A percentile compares a stretch with the other conserved stretches of the same genome.
These are phyloP conservation scores for Raddia distichophylla DNA, from an alignment of 176 grass and related monocot species.

Conservation along the genomic window DNA sequence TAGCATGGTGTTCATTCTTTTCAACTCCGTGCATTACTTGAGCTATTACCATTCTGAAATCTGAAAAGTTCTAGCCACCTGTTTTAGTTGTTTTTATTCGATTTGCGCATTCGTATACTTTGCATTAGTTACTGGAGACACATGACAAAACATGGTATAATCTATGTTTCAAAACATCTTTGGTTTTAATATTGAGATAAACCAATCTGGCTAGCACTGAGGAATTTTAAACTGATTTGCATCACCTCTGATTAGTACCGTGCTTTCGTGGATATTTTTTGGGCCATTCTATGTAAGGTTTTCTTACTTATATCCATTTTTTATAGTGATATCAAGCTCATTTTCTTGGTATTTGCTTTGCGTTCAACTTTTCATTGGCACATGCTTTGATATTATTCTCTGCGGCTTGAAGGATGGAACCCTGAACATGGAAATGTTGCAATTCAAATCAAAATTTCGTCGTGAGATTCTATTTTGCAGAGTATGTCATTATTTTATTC, in stretches of 20 bases:
- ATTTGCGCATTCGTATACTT: not conserved
- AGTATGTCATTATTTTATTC: constrained; percentile 52
- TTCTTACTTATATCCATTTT: constrained; percentile 2
- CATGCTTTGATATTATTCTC: not conserved
- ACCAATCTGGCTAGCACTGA: not conserved
- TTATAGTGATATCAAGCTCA: not conserved
- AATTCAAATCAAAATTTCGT: constrained; percentile 87
- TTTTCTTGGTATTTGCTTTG: constrained; percentile 33
- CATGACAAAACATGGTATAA: not conserved
- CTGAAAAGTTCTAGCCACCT: not conserved
- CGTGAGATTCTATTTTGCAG: constrained; percentile 92
- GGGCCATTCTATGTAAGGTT: not conserved
- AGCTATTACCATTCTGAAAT: not conserved
- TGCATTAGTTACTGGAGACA: not conserved
- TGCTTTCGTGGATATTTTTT: not conserved
- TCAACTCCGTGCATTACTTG: not conserved
- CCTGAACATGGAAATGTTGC: constrained; percentile 90
- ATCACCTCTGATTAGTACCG: not conserved
- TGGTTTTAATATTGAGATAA: not conserved
- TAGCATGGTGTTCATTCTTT: constrained; percentile 19
- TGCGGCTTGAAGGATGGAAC: constrained; percentile 97
- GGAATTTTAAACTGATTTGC: constrained; percentile 1
- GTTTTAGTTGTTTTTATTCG: not conserved
- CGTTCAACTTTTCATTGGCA: not conserved
- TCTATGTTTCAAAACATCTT: not conserved